Conservation (phyloP, 2,329 filamentous ascomycete species). For the Paecilomyces sp. region DNA sequence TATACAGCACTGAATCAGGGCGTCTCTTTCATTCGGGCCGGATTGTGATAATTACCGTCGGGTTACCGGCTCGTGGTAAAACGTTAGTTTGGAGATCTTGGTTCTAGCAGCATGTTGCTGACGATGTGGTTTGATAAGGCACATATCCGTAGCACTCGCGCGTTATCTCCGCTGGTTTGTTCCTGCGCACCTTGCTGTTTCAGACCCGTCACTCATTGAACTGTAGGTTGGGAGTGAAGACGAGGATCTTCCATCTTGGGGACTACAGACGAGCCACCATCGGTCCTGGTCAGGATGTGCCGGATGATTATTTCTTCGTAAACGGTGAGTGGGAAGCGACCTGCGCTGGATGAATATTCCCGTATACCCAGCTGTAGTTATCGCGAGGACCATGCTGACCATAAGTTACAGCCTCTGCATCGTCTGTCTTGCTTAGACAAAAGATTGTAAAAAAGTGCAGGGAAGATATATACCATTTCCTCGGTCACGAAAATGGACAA, state of each 20-base stretch:
- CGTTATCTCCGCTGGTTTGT: slow-evolving; percentile 82
- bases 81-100: slow-evolving; percentile 52
- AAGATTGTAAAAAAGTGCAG: slow-evolving; percentile 97
- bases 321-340: slow-evolving; percentile 50
- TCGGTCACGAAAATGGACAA: slow-evolving; percentile 95
- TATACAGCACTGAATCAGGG: slow-evolving; percentile 97
- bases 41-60: slow-evolving; percentile 96
- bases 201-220: slow-evolving; percentile 8
- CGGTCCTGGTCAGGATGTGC: slow-evolving; percentile 73
- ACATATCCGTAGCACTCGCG: slow-evolving; percentile 91
- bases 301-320: slow-evolving; percentile 96
- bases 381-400: slow-evolving; percentile 11
- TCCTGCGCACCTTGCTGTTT: background rate
- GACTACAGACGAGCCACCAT: slow-evolving; percentile 93
- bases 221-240: slow-evolving; percentile 85
- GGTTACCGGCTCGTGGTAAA: slow-evolving; percentile 88
- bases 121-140: slow-evolving; percentile 42
- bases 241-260: slow-evolving; percentile 91
- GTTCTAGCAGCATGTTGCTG: background rate
- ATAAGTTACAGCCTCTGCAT: slow-evolving; percentile 56
- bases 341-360: background rate
- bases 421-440: slow-evolving; percentile 86
- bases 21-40: slow-evolving; percentile 93
- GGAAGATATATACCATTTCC: slow-evolving; percentile 92
- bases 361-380: background rate